Evolutionary conservation across 805 yeast genomes (phyloP).

Genomic region (Torulaspora delbrueckii): DNA sequence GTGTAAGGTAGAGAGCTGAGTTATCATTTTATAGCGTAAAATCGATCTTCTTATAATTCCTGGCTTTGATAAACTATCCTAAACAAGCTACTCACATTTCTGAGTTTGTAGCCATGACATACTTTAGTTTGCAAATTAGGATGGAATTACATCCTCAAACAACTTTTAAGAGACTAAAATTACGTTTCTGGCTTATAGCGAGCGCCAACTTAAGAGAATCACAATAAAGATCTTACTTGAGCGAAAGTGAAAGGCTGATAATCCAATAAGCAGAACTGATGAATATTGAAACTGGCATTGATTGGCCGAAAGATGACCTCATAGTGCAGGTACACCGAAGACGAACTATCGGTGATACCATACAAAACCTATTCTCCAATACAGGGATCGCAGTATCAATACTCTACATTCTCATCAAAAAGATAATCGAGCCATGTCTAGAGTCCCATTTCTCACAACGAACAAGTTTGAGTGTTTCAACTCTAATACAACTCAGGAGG

Average conservation of each 20-base stretch:
- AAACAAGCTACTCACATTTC: no score
- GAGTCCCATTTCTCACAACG: constrained; percentile 40
- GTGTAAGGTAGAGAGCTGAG: neutral
- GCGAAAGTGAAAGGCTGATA: neutral
- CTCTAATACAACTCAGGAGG: constrained; percentile 31
- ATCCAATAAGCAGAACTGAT: neutral
- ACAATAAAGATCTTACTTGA: neutral
- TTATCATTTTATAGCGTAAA: no score
- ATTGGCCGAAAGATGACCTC: constrained; percentile 28
- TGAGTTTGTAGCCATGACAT: no score
- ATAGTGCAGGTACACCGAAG: constrained; percentile 22
- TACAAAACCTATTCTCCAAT: constrained; percentile 31
- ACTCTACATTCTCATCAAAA: constrained; percentile 18
- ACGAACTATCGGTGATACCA: constrained; percentile 19
- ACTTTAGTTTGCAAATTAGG: no score
- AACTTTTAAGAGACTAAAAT: no score
- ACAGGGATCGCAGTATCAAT: constrained; percentile 27
- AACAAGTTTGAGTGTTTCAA: constrained; percentile 30
- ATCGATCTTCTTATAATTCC: no score
- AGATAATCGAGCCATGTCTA: constrained; percentile 40
- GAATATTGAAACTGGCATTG: neutral
- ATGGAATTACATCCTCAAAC: no score
- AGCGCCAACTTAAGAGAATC: no score
- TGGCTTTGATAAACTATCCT: no score
- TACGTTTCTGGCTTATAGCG: no score